Evolutionary conservation across 2,329 filamentous ascomycete species (phyloP).

Genomic region (Cytospora schulzeri): DNA sequence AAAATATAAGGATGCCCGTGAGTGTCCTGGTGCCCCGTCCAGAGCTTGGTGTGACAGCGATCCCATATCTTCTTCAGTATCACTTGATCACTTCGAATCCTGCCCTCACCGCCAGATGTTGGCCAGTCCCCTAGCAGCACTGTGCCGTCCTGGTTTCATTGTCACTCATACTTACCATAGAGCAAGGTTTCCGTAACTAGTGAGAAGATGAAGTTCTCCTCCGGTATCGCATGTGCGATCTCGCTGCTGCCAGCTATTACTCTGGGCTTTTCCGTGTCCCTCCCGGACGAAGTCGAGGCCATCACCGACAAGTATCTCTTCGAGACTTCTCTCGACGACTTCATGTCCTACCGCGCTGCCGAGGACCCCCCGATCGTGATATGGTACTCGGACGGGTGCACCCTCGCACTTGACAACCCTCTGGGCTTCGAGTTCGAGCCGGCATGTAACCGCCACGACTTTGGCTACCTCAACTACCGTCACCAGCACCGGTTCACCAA

Average conservation of each 20-base stretch:
- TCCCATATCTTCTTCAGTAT: background rate
- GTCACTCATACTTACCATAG: background rate
- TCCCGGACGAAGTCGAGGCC: background rate
- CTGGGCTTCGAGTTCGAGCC: constrained; percentile 20
- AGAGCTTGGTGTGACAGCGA: no score
- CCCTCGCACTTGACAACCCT: constrained; percentile 14
- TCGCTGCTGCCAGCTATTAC: constrained; percentile 13
- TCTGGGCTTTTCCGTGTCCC: background rate
- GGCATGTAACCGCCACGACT: constrained; percentile 23
- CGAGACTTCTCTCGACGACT: constrained; percentile 1
- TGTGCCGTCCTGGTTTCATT: background rate
- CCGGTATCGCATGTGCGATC: background rate
- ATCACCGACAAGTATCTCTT: constrained; percentile 14
- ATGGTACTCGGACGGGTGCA: constrained; percentile 19
- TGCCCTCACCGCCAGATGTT: background rate
- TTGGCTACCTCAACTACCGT: constrained; percentile 21
- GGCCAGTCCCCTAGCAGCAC: background rate
- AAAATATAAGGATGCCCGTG: background rate
- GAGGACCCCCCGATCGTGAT: constrained; percentile 7
- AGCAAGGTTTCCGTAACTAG: no score
- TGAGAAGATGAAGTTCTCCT: constrained; percentile 18
- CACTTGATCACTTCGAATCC: background rate
- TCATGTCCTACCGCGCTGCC: constrained; percentile 6
- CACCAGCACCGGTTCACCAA: constrained; percentile 17
- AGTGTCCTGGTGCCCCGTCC: background rate